phyloP scores from a whole-genome alignment of 495 filamentous ascomycete genomes.

The Thermothielavioides terrestris region DNA sequence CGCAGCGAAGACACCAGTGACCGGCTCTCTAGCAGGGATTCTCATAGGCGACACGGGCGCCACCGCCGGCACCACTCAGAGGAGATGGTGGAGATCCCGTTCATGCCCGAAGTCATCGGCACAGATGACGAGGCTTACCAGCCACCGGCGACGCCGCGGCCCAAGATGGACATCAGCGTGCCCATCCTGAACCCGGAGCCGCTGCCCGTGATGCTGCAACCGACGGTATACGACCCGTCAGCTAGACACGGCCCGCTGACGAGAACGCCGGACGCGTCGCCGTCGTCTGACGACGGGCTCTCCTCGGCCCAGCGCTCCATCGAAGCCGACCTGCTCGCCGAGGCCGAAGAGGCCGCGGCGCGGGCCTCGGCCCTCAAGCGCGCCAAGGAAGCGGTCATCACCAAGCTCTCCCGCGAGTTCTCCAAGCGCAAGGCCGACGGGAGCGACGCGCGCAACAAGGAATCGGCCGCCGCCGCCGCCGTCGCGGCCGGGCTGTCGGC shows the following conservation, averaged over 20 bases:
- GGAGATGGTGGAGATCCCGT: slow-evolving; percentile 13
- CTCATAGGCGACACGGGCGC: slow-evolving; percentile 16
- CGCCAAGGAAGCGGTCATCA: slow-evolving; percentile 39
- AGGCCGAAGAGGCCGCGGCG: slow-evolving; percentile 35
- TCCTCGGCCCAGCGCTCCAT: slow-evolving; percentile 35
- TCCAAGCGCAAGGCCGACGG: slow-evolving; percentile 8
- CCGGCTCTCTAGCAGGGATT: slow-evolving; percentile 5
- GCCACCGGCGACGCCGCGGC: slow-evolving; percentile 28
- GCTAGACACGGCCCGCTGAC: slow-evolving; percentile 23
- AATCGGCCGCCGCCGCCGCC: slow-evolving; percentile 23
- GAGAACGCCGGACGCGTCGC: neutral
- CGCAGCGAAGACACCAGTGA: slow-evolving; percentile 22
- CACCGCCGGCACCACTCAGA: slow-evolving; percentile 28
- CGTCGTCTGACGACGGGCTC: slow-evolving; percentile 27
- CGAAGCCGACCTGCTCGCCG: slow-evolving; percentile 30
- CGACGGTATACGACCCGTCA: slow-evolving; percentile 40
- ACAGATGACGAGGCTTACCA: slow-evolving; percentile 32
- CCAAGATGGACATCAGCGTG: slow-evolving; percentile 31
- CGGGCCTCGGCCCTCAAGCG: slow-evolving; percentile 34
- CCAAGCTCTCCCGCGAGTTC: slow-evolving; percentile 38
- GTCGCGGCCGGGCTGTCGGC: slow-evolving; percentile 15
- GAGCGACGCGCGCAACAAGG: slow-evolving; percentile 9
- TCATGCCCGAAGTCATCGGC: slow-evolving; percentile 32
- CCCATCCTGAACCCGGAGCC: slow-evolving; percentile 41
- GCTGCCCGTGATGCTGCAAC: slow-evolving; percentile 34